Evolutionary conservation across 228 moss, liverwort and hornwort species (phyloP), one percentile per base, ranked within the genome.

Genomic region (Sphagnum fallax): DNA sequence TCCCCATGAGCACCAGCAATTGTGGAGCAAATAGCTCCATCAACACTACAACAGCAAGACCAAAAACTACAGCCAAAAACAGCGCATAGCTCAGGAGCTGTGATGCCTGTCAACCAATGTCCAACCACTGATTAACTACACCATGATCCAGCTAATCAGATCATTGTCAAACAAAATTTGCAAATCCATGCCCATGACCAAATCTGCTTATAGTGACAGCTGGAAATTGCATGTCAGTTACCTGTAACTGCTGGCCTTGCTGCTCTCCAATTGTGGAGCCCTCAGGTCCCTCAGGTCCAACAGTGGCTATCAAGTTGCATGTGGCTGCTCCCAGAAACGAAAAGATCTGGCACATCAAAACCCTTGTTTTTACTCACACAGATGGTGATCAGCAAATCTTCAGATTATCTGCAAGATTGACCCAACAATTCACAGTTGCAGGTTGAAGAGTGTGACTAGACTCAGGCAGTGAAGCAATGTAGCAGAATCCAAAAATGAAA

Each of bases 321-420:
- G 90, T 93, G 52, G 90, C 84, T 72, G 80, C 76, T 67, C 93
- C 93, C 59, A 93, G 80, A 83, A 93, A 93, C 13, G 60, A 77
- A 51, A 90, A 90, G 48, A 87, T 79, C 93, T 93, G 76, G 63
- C 76, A 67, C 72, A 72, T 10, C 6, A 53, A 51, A 32, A 49
- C 32, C 32, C 32, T 32, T 32, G 32, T 32, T 32, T 32, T 32
- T 32, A 32, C 32, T 32, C 32, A 32, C 32, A 32, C 32, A 2
- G 32, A 32, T 32, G 32, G 32, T 32, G 32, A 32, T 32, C 32
- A 32, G 32, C 32, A 32, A 32, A 32, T 32, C 32, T 32, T 32
- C 32, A 32, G 32, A 32, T 2, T 32, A 32, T 32, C 32, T 32
- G 32, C 32, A 32, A 32, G 32, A 32, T 32, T 32, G 32, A 32